Percentiles rank a stretch among this genome's conserved stretches.
Evolutionary conservation across 164 flowering plant genomes (phyloP).

Genomic region (Liquidambar formosana): DNA sequence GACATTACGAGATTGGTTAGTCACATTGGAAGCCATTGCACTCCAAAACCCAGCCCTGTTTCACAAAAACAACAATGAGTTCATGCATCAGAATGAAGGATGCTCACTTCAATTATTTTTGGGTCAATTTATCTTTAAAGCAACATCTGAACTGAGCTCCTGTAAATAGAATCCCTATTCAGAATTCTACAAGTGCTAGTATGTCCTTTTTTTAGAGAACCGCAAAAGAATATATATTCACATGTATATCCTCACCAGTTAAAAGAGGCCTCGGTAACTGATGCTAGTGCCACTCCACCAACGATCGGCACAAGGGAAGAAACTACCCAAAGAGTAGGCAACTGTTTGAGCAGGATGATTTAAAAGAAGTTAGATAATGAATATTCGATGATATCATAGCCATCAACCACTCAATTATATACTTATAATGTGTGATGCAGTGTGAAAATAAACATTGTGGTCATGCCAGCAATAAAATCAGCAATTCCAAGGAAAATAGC

Average conservation of each 20-base stretch:
- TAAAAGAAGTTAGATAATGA: background rate
- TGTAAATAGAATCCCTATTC: background rate
- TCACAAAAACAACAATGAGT: constrained; percentile 5
- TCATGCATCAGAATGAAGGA: background rate
- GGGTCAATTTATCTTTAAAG: background rate
- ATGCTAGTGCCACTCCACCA: constrained; percentile 96
- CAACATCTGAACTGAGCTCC: background rate
- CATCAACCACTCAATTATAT: background rate
- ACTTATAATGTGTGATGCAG: too few species aligned
- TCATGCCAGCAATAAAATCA: background rate
- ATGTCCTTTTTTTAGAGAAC: background rate
- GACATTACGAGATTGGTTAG: constrained; percentile 91
- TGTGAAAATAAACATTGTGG: background rate
- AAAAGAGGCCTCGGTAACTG: constrained; percentile 88
- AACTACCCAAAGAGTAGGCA: constrained; percentile 81
- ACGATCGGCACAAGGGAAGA: constrained; percentile 84
- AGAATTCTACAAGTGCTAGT: background rate
- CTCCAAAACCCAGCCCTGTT: constrained; percentile 93
- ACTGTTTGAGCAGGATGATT: constrained; percentile 33
- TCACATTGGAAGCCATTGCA: constrained; percentile 97
- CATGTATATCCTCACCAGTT: constrained; percentile 60
- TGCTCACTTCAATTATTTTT: background rate
- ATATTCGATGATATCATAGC: background rate
- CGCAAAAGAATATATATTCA: background rate
- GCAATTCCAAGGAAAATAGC: background rate